Evolutionary conservation across 305 asterid genomes (phyloP).

Genomic region (Solanum hybrid): DNA sequence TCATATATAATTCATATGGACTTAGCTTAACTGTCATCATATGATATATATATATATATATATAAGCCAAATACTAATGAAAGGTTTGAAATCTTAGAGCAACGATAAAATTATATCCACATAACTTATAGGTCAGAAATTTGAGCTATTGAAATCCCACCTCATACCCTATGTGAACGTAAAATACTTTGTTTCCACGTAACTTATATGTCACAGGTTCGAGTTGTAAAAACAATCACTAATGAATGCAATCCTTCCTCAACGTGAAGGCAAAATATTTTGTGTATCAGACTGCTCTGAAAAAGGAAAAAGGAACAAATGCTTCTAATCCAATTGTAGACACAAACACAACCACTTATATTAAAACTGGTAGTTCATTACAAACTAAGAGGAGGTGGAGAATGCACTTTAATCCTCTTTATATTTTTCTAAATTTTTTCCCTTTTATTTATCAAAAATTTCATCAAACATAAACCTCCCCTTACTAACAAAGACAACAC

Average conservation of each 20-base stretch:
- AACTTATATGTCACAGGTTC: no score
- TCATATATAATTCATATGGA: no score
- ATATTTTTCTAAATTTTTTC: not conserved
- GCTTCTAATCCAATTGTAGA: not conserved
- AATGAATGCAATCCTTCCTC: no score
- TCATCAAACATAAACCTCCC: not conserved
- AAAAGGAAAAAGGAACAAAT: not conserved
- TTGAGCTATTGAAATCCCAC: no score
- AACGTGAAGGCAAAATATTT: not conserved
- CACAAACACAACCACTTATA: not conserved
- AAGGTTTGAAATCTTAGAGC: not conserved
- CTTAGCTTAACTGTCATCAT: not conserved
- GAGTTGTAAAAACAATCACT: no score
- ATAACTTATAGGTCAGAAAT: not conserved
- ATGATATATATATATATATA: no score
- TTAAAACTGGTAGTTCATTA: not conserved
- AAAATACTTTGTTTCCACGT: no score
- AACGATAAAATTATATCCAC: no score
- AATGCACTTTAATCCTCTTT: not conserved
- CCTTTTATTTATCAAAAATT: not conserved
- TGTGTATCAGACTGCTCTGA: not conserved
- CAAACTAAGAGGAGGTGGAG: not conserved
- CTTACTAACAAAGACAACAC: not conserved
- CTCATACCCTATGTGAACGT: no score
- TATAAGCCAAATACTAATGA: not conserved